Conservation (phyloP, 257 asterid genomes). For the Salvia hispanica region DNA sequence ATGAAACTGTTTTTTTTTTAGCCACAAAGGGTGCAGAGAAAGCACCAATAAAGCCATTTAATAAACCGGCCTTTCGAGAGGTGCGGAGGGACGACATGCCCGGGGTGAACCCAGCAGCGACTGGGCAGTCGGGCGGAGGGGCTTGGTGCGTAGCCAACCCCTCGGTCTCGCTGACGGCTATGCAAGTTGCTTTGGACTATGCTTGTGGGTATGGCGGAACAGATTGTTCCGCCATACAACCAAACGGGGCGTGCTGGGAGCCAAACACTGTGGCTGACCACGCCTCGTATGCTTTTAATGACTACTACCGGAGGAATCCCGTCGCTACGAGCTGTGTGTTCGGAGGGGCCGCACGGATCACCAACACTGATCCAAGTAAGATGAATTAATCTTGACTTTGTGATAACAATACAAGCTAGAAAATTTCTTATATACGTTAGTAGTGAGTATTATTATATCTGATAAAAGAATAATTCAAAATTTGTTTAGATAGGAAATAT, state of each 20-base stretch:
- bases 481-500: too few species aligned
- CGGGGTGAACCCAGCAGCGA: constrained; percentile 36
- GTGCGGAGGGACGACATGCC: constrained; percentile 49
- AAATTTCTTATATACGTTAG: too few species aligned
- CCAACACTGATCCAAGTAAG: constrained; percentile 63
- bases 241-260: constrained; percentile 57
- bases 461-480: too few species aligned
- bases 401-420: too few species aligned
- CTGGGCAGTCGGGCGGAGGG: constrained; percentile 49
- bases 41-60: constrained; percentile 19
- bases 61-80: constrained; percentile 36
- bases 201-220: constrained; percentile 85
- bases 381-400: too few species aligned
- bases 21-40: constrained; percentile 44
- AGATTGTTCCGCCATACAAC: constrained; percentile 68
- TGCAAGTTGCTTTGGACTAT: constrained; percentile 79
- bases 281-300: constrained; percentile 67
- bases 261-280: constrained; percentile 65
- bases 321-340: constrained; percentile 59
- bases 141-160: constrained; percentile 62
- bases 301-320: constrained; percentile 70
- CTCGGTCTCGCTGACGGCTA: constrained; percentile 52
- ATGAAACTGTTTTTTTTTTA: constrained; percentile 35
- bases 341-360: constrained; percentile 62
- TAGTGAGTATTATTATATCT: too few species aligned